Percentiles rank a stretch among this genome's conserved stretches.
Conservation (phyloP, 139 green algal genomes). For the Tetradesmus obliquus region DNA sequence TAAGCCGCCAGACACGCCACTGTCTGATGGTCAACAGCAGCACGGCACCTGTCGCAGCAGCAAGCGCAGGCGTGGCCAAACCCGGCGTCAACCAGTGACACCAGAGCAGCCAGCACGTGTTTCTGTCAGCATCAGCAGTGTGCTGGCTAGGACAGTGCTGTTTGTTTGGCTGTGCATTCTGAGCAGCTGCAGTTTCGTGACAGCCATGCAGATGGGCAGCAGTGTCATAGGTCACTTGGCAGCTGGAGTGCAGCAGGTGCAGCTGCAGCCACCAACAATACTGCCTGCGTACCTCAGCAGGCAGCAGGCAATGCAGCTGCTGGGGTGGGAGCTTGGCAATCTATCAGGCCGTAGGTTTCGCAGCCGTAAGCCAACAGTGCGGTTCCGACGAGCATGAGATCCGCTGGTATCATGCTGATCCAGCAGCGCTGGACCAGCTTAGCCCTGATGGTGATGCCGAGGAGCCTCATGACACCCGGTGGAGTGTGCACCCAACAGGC, state of each 20-base stretch:
- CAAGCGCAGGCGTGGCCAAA: neutral
- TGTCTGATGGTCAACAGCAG: neutral
- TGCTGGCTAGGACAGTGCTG: neutral
- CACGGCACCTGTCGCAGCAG: neutral
- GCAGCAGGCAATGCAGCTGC: neutral
- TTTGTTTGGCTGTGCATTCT: neutral
- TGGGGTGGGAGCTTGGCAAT: neutral
- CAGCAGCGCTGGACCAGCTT: slow-evolving; percentile 15
- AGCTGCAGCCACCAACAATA: neutral
- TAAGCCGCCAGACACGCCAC: neutral
- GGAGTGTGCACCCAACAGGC: neutral
- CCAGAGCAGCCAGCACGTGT: neutral
- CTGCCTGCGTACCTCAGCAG: neutral
- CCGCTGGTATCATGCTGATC: slow-evolving; percentile 15
- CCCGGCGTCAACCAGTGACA: neutral
- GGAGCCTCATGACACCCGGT: neutral
- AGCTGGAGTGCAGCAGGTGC: neutral
- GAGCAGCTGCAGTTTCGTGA: neutral
- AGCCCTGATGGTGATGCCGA: neutral
- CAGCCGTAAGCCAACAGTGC: neutral
- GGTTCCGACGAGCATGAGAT: neutral
- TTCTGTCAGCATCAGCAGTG: neutral
- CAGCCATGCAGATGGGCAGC: neutral
- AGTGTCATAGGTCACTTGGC: neutral
- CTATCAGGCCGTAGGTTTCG: neutral